phyloP scores from a whole-genome alignment of 225 moss, liverwort and hornwort species.

The Marchantia polymorpha region DNA sequence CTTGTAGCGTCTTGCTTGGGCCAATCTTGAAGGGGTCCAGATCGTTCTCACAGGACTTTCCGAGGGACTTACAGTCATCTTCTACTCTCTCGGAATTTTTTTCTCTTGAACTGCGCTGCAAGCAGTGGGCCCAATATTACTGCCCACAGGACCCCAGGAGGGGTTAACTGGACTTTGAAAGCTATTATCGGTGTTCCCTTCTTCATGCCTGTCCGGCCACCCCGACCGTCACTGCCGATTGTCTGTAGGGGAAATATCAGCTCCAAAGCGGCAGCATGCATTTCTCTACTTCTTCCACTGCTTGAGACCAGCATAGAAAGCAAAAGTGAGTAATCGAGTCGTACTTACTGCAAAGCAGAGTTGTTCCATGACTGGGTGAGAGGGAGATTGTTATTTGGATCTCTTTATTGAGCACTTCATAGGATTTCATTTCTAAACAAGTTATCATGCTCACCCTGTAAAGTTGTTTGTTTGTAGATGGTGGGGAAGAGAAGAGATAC shows the following conservation, averaged over 20 bases:
- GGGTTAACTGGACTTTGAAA: neutral
- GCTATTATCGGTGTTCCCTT: neutral
- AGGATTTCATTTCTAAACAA: neutral
- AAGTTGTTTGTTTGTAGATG: neutral
- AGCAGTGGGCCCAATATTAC: neutral
- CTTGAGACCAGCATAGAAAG: neutral
- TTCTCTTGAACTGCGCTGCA: neutral
- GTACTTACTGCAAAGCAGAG: neutral
- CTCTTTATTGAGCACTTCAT: neutral
- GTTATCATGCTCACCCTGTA: neutral
- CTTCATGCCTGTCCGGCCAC: neutral
- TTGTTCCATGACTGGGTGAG: neutral
- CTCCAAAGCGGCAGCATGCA: neutral
- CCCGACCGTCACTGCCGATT: neutral
- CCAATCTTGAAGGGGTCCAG: neutral
- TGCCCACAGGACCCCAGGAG: neutral
- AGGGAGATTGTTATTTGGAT: neutral
- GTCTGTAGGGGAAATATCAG: neutral
- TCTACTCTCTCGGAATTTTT: neutral
- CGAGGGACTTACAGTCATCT: neutral
- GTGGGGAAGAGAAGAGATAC: neutral
- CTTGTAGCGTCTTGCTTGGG: neutral
- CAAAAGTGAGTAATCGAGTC: neutral
- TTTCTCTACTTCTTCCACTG: neutral
- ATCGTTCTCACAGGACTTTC: neutral